These are phyloP conservation scores for Rhizopogon sp. DNA, from an alignment of 768 basidiomycete species.

Conservation along the genomic window DNA sequence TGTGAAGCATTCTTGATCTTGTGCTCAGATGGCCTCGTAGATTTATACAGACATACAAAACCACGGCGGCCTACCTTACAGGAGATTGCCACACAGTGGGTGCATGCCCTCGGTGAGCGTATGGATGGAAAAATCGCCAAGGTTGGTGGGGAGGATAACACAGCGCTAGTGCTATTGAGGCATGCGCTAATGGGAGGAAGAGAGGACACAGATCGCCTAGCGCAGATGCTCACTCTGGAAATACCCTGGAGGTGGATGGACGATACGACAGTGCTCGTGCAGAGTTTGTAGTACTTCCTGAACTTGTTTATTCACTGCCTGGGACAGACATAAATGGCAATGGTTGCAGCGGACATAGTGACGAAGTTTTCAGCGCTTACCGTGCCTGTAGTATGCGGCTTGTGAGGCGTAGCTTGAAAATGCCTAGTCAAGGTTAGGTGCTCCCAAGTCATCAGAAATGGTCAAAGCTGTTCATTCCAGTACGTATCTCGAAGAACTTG, in stretches of 20 bases:
- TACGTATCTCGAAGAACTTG: too few relatives aligned
- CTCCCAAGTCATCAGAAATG: too few relatives aligned
- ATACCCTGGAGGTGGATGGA: slow-evolving; percentile 49
- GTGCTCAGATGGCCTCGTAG: slow-evolving; percentile 49
- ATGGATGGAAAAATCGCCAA: background rate
- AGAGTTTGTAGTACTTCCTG: slow-evolving; percentile 3
- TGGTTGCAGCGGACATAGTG: too few relatives aligned
- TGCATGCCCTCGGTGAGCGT: slow-evolving; percentile 22
- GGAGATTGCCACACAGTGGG: slow-evolving; percentile 28
- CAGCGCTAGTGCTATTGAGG: slow-evolving; percentile 38
- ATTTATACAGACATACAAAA: slow-evolving; percentile 16
- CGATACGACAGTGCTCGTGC: slow-evolving; percentile 48
- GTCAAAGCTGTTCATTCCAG: too few relatives aligned
- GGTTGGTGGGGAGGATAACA: slow-evolving; percentile 10
- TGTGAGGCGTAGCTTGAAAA: too few relatives aligned
- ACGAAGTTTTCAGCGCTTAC: too few relatives aligned
- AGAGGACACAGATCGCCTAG: slow-evolving; percentile 34
- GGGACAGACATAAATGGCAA: too few relatives aligned
- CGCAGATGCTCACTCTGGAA: slow-evolving; percentile 45
- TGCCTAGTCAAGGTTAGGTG: too few relatives aligned
- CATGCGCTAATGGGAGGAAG: slow-evolving; percentile 33
- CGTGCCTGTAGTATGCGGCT: too few relatives aligned
- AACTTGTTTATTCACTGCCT: too few relatives aligned
- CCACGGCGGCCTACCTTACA: slow-evolving; percentile 21
- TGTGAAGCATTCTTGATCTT: slow-evolving; percentile 36